Percentiles rank a stretch among this genome's conserved stretches.
These are phyloP conservation scores for Pythium insidiosum DNA, from an alignment of 352 stramenopile species.

Conservation along the genomic window DNA sequence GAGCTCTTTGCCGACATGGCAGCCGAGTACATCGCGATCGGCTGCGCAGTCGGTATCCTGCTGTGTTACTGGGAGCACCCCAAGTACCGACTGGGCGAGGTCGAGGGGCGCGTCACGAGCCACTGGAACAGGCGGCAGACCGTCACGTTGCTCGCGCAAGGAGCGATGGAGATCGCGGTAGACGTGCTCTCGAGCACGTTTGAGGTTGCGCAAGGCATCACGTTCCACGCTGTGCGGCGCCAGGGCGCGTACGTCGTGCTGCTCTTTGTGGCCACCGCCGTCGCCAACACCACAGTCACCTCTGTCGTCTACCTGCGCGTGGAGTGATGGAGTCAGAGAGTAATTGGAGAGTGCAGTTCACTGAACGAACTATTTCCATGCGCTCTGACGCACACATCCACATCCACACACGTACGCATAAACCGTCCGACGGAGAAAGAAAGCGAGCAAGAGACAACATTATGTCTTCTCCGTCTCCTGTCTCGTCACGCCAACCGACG, in stretches of 20 bases:
- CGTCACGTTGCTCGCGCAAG: not conserved
- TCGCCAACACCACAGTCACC: too few species aligned
- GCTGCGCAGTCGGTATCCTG: conserved; percentile 20
- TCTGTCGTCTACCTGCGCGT: too few species aligned
- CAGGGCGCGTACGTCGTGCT: not conserved
- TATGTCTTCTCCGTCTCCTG: not conserved
- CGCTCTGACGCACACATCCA: too few species aligned
- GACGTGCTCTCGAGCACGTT: not conserved
- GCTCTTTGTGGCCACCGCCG: not conserved
- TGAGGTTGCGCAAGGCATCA: not conserved
- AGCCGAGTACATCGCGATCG: conserved; percentile 32
- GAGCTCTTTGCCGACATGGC: conserved; percentile 19
- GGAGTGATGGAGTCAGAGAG: too few species aligned
- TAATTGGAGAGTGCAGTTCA: too few species aligned
- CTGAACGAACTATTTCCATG: too few species aligned
- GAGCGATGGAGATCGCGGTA: not conserved
- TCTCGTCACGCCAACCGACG: too few species aligned
- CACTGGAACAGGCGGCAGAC: not conserved
- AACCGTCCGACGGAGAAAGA: not conserved
- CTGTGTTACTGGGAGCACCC: conserved; percentile 23
- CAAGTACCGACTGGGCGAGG: too few species aligned
- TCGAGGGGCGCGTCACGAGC: too few species aligned
- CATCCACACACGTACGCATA: too few species aligned
- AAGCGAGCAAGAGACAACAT: not conserved
- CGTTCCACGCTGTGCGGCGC: not conserved